A percentile compares a stretch with the other conserved stretches of the same genome.
phyloP scores from a whole-genome alignment of 2,329 filamentous ascomycete genomes.

The Gnomoniopsis sp. region DNA sequence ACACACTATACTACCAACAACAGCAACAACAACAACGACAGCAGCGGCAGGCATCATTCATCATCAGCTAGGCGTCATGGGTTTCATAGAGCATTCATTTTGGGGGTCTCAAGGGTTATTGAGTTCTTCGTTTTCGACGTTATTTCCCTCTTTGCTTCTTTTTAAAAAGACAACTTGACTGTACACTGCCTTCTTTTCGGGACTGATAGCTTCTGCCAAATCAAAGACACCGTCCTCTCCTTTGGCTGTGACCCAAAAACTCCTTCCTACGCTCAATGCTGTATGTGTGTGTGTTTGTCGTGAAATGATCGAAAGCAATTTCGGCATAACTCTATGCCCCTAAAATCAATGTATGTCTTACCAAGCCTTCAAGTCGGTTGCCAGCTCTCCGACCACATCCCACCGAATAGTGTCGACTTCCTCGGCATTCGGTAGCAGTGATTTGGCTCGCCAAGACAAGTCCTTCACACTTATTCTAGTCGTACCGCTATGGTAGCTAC shows the following conservation, averaged over 20 bases:
- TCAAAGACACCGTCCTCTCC: background rate
- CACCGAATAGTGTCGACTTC: background rate
- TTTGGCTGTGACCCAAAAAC: background rate
- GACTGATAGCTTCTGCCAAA: background rate
- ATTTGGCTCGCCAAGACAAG: too few species aligned
- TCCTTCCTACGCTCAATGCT: slow-evolving; percentile 1
- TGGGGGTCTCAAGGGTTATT: background rate
- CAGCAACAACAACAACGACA: background rate
- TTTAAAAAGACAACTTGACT: background rate
- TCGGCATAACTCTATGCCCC: background rate
- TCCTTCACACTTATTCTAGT: background rate
- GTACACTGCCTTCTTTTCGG: background rate
- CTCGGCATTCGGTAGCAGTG: too few species aligned
- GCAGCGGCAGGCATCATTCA: background rate
- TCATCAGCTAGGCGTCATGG: slow-evolving; percentile 19
- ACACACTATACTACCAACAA: background rate
- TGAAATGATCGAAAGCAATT: background rate
- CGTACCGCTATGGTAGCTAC: too few species aligned
- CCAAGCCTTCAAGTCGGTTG: background rate
- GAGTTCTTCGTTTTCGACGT: background rate
- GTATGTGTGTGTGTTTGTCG: background rate
- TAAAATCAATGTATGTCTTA: background rate
- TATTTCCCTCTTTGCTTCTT: background rate
- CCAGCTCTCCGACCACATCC: too few species aligned
- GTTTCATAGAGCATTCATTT: background rate